Evolutionary conservation across 257 asterid species (phyloP), one percentile per base, ranked within the genome.

Genomic region (Anisodus tanguticus): DNA sequence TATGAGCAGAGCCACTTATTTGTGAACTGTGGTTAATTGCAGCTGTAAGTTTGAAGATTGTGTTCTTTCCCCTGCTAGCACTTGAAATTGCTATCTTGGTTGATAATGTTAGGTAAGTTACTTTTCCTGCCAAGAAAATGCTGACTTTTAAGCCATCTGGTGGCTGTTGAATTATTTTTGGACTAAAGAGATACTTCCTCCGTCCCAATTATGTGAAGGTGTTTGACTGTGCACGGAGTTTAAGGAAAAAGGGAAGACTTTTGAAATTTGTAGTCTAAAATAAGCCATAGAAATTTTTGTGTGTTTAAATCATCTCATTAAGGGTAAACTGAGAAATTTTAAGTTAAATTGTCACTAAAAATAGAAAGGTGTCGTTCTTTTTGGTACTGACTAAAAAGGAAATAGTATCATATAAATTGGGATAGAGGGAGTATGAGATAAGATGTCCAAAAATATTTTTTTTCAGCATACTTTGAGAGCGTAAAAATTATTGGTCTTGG

Each of bases 11-110:
- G 19, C 63, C 45, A 51, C 81, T 76, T 26, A 76, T 76, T 51
- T 76, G 81, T 76, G 81, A 76, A 26, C 63, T 81, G 66, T 89
- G 88, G 84, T 81, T 79, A 89, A 80, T 86, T 90, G 84, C 97
- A 96, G 99, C 92, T 88, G 91, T 94, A 87, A 90, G 81, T 90
- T 86, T 96, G 97, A 96, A 93, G 98, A 92, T 96, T 88, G 98
- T 93, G 62, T 96, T 96, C 90, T 39, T 93, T 85, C 99, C 99
- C 79, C 88, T 94, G 85, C 87, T 96, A 85, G 98, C 95, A 26
- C 90, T 96, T 74, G 97, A 96, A 91, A 85, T 87, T 53, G 98
- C 98, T 26, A 89, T 93, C 88, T 89, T 95, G 93, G 94, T 91
- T 83, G 99, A 96, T 85, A 96, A 96, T 84, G 87, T 96, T 59